Conservation (phyloP, 805 yeast species). For the Candida multigemmis region DNA sequence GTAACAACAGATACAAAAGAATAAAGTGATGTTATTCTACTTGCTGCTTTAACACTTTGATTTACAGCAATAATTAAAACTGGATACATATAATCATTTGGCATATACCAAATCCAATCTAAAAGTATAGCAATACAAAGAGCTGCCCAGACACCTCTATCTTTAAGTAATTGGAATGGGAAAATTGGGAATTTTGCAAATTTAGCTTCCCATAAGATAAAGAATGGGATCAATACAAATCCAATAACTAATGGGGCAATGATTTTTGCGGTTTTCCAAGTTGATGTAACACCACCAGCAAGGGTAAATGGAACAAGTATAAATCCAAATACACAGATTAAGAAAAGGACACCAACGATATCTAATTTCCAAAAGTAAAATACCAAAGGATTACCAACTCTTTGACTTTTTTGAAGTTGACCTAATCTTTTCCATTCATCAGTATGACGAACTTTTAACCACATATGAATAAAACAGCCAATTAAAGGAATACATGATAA, state of each 20-base stretch:
- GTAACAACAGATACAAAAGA: constrained; percentile 57
- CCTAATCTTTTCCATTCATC: constrained; percentile 39
- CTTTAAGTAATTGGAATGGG: constrained; percentile 50
- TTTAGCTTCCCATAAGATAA: constrained; percentile 49
- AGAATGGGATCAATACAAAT: constrained; percentile 47
- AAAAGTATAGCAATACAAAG: constrained; percentile 47
- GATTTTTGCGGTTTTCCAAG: constrained; percentile 54
- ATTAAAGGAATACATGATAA: constrained; percentile 53
- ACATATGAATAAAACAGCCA: constrained; percentile 46
- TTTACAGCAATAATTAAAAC: constrained; percentile 56
- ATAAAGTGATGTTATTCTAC: constrained; percentile 52
- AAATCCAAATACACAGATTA: constrained; percentile 52
- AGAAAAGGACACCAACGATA: constrained; percentile 48
- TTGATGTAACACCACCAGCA: constrained; percentile 51
- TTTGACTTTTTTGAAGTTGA: constrained; percentile 24
- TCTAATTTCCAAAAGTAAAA: constrained; percentile 58
- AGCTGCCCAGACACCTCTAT: constrained; percentile 73
- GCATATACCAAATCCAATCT: constrained; percentile 60
- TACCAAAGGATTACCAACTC: constrained; percentile 22
- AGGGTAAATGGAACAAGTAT: constrained; percentile 66
- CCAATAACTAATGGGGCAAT: constrained; percentile 70
- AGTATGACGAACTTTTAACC: constrained; percentile 40
- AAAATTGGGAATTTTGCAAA: constrained; percentile 53
- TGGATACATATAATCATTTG: constrained; percentile 59
- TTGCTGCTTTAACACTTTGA: constrained; percentile 53